Evolutionary conservation across 2,329 filamentous ascomycete species (phyloP), one percentile per base, ranked within the genome.

Genomic region (Pezicula rhizophila): DNA sequence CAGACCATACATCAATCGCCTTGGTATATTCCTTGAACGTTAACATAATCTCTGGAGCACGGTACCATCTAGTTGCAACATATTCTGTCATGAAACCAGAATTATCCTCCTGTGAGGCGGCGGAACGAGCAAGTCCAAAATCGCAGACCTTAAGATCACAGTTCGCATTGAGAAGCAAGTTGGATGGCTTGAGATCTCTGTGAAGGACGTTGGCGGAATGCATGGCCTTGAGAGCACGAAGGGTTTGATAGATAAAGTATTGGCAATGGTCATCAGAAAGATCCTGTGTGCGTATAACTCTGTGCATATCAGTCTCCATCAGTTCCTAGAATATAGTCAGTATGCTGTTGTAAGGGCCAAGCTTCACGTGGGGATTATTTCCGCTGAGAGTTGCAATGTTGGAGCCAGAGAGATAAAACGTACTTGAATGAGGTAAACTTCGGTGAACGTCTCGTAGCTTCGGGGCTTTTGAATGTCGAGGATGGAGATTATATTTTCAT

Each of bases 71-170:
- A 42, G 93, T 99, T 45, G 93, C 93, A 49, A 99, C 93, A 68
- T 99, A 99, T 95, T 99, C 93, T 14, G 93, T 99, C 93, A 99
- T 99, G 80, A 99, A 99, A 18, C 93, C 93, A n/a, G 92, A 96
- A 73, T 99, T 99, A 70, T 99, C 93, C 66, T 99, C 93, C 59
- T 95, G 95, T 8, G 92, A 96, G 8, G 93, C 93, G 11, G 93
- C 93, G 8, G 92, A 97, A 64, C 91, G 85, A 43, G 93, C 93
- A 49, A 99, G 82, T 65, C 93, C 93, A 64, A 99, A 99, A 69
- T 99, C 93, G 72, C 93, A 99, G 60, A 99, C 93, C 73, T 99
- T 99, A 60, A 99, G 78, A 72, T 99, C 93, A 71, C 93, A 99
- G 72, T 99, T 99, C 64, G 93, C 93, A 67, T 99, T 99, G 54